Conservation (phyloP, 2,329 filamentous ascomycete genomes). For the Hymenoscyphus albidus region DNA sequence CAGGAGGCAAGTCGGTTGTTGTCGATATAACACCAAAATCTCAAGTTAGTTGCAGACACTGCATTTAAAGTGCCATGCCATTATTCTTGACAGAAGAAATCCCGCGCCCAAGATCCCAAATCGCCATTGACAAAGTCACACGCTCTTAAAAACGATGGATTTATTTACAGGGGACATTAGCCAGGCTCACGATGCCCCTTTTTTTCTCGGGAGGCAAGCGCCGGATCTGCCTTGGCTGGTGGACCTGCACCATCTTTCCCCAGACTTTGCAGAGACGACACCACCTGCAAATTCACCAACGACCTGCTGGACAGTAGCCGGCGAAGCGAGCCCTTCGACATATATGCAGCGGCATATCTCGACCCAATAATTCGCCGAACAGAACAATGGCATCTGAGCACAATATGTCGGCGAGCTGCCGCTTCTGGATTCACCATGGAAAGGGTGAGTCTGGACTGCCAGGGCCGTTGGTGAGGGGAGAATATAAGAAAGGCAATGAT, state of each 20-base stretch:
- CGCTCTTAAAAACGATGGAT: not conserved
- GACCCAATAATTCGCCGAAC: conserved; percentile 2
- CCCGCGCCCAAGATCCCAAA: not conserved
- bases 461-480: not conserved
- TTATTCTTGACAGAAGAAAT: not conserved
- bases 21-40: not conserved
- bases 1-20: conserved; percentile 1
- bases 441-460: not conserved
- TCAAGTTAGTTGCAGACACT: not conserved
- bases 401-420: conserved; percentile 11
- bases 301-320: not conserved
- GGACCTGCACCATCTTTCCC: conserved; percentile 1
- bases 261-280: conserved; percentile 3
- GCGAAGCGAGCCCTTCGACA: not conserved
- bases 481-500: conserved; percentile 1
- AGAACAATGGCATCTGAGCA: conserved; percentile 8
- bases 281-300: conserved; percentile 1
- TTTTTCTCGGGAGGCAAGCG: conserved; percentile 6
- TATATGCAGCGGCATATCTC: conserved; percentile 7
- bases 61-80: not conserved
- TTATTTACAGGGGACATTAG: conserved; percentile 8
- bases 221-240: not conserved
- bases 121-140: conserved; percentile 2
- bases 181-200: conserved; percentile 1
- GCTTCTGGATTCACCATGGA: conserved; percentile 4